Conservation (phyloP, 306 rosid species). For the Leucaena leucocephala region DNA sequence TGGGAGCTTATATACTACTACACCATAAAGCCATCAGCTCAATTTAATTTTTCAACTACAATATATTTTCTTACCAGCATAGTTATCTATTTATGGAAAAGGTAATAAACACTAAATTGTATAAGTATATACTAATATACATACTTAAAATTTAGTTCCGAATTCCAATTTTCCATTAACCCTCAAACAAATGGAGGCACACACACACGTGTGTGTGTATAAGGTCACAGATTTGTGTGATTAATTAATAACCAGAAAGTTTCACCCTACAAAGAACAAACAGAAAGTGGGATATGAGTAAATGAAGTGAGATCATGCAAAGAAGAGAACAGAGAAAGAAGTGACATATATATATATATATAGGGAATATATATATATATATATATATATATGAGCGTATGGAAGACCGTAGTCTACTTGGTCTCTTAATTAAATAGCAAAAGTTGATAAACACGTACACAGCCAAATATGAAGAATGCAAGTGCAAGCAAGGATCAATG, state of each 20-base stretch:
- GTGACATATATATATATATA: slow-evolving; percentile 30
- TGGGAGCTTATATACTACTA: too few relatives aligned
- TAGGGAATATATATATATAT: too few relatives aligned
- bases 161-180: neutral
- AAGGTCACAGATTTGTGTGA: neutral
- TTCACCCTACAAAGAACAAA: too few relatives aligned
- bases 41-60: neutral
- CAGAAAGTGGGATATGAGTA: slow-evolving; percentile 31
- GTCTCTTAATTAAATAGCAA: slow-evolving; percentile 28
- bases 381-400: neutral
- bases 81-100: neutral
- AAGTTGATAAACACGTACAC: slow-evolving; percentile 17
- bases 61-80: neutral
- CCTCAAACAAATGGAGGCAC: slow-evolving; percentile 16
- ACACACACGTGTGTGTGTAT: too few relatives aligned
- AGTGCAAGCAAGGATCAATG: slow-evolving; percentile 41
- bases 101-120: neutral
- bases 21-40: too few relatives aligned
- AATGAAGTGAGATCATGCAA: slow-evolving; percentile 37
- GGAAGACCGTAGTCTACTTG: neutral
- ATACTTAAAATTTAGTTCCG: neutral
- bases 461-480: slow-evolving; percentile 27
- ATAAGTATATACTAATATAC: too few relatives aligned
- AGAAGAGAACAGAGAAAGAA: slow-evolving; percentile 42
- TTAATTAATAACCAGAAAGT: neutral